phyloP scores from a whole-genome alignment of 306 rosid genomes.

The Boehmeria nivea region DNA sequence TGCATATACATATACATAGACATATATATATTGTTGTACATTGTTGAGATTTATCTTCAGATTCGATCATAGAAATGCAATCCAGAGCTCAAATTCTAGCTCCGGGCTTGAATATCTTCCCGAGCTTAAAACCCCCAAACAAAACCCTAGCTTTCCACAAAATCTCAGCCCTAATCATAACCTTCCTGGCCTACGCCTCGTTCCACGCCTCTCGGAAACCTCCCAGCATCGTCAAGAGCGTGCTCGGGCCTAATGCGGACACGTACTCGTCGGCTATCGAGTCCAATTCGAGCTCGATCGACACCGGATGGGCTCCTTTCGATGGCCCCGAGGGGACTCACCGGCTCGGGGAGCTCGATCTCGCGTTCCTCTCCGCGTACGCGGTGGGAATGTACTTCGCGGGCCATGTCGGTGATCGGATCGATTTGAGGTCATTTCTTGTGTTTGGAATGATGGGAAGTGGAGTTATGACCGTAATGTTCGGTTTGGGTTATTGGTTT shows the following conservation, averaged over 20 bases:
- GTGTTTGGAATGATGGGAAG: slow-evolving; percentile 87
- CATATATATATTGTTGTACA: not conserved
- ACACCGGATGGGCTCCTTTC: slow-evolving; percentile 78
- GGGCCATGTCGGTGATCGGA: slow-evolving; percentile 78
- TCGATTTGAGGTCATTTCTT: slow-evolving; percentile 73
- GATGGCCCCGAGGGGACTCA: slow-evolving; percentile 62
- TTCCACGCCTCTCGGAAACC: slow-evolving; percentile 91
- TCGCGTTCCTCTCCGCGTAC: slow-evolving; percentile 71
- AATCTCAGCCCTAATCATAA: slow-evolving; percentile 48
- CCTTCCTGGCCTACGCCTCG: slow-evolving; percentile 75
- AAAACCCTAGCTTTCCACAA: slow-evolving; percentile 62
- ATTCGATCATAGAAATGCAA: slow-evolving; percentile 33
- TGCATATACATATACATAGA: too few relatives aligned
- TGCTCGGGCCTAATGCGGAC: slow-evolving; percentile 57
- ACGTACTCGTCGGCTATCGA: slow-evolving; percentile 35
- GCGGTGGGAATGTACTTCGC: slow-evolving; percentile 84
- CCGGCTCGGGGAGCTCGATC: slow-evolving; percentile 80
- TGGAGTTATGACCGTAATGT: slow-evolving; percentile 61
- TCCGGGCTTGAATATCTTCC: slow-evolving; percentile 57
- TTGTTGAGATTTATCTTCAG: not conserved
- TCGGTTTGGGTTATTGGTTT: slow-evolving; percentile 87
- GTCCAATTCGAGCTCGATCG: slow-evolving; percentile 31
- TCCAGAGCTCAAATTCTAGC: slow-evolving; percentile 35
- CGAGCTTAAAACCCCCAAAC: slow-evolving; percentile 66
- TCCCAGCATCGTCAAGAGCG: slow-evolving; percentile 91